Base-by-base conservation (phyloP, 495 filamentous ascomycete genomes). In the Articulospora tetracladia region DNA sequence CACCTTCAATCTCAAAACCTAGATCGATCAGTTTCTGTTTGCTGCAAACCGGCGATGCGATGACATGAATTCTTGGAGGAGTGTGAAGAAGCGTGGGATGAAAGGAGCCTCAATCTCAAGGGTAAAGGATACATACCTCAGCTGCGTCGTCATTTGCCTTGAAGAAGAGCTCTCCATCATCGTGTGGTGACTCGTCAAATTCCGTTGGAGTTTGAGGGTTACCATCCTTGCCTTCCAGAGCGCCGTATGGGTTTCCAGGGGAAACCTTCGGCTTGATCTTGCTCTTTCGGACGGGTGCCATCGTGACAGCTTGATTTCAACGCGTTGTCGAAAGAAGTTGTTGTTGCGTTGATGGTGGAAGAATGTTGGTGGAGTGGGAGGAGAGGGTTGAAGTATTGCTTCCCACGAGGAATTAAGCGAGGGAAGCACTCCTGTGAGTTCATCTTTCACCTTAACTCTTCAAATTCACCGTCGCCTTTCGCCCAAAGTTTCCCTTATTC, bases 81-180 rank as follows among this genome's bases (percentile, higher is more conserved):
- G 15, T 10, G 3, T 7, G 13, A 10, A 28, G 3, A n/a, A 53
- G 13, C 13, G 15, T 28, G 7, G 11, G 24, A 26, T 10, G 32
- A 53, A 11, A 7, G 23, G 19, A 55, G 15, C 1, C 4, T 20
- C 3, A 34, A 46, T 19, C 15, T 12, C 2, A 44, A 15, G 30
- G 17, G 24, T 12, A 20, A 41, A 15, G 19, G 10, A 34, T 57
- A 19, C 55, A 47, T 57, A 57, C 55, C 17, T 57, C 11, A 13
- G 25, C 46, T 30, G 55, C 39, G 19, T 48, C 55, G 12, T 57
- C 55, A 23, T 57, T 41, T 2, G 55, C 55, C 55, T 57, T 57
- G 55, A 57, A 57, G 55, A 26, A 57, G 39, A 57, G 4, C 55
- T 57, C 55, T 1, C 23, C 55, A 10, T 22, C 39, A 30, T 0